phyloP scores from a whole-genome alignment of 345 rosid species.

The Eucalyptus coolabah region DNA sequence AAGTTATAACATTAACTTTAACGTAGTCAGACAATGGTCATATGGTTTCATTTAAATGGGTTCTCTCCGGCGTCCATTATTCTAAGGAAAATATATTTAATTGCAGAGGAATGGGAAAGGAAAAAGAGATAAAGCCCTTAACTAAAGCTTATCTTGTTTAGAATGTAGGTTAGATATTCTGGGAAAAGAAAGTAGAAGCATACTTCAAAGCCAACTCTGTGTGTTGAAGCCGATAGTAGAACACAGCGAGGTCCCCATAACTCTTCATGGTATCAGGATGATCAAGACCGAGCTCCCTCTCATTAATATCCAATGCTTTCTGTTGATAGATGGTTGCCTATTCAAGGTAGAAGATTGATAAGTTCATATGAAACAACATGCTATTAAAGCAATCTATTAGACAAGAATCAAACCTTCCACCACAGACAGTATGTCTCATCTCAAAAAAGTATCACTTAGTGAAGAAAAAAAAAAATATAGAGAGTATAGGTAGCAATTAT shows the following conservation, averaged over 20 bases:
- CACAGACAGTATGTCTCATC: neutral
- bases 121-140: neutral
- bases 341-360: neutral
- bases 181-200: constrained; percentile 15
- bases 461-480: neutral
- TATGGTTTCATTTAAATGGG: neutral
- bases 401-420: neutral
- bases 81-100: neutral
- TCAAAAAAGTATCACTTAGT: neutral
- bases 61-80: neutral
- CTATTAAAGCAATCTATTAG: neutral
- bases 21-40: neutral
- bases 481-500: neutral
- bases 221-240: constrained; percentile 97
- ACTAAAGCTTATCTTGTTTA: neutral
- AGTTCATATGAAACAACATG: neutral
- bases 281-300: constrained; percentile 98
- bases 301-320: constrained; percentile 93
- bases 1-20: neutral
- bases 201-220: constrained; percentile 95
- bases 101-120: neutral
- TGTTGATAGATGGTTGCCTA: constrained; percentile 98
- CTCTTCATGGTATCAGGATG: constrained; percentile 99
- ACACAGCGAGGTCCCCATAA: constrained; percentile 95
- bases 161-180: neutral